Base-by-base conservation (phyloP, 805 yeast genomes). In the Kluyveromyces siamensis region DNA sequence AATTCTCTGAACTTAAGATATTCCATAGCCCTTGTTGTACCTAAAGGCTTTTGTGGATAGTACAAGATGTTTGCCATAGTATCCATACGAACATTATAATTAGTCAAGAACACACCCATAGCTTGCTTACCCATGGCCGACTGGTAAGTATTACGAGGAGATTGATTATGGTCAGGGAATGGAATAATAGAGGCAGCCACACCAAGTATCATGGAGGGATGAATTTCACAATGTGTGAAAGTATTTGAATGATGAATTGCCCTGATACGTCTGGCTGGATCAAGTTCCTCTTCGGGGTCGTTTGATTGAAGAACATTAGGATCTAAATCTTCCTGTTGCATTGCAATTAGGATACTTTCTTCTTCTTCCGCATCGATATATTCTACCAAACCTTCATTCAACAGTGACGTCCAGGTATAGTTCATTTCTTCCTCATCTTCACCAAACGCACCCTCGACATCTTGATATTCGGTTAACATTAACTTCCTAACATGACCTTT, bases 71-170 rank as follows among this genome's bases (percentile, higher is more conserved):
- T 93, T 9, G 99, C 97, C 99, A 93, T 93, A 1, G 99, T 93
- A 70, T 93, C 99, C 99, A 93, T 93, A 72, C 99, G 87, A 47
- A 91, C 96, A 50, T 84, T 79, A 68, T 91, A 93, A 65, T 93
- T 93, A 5, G 99, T 93, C 61, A 91, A 76, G 69, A 87, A 91
- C 9, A 93, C 98, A 66, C 99, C 99, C 99, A 93, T 93, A 50
- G 99, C 99, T 73, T 93, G 99, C 71, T 93, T 93, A 81, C 99
- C 99, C 99, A 93, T 93, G 55, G 99, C 99, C 66, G 96, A 90
- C 74, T 93, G 99, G 70, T 93, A 93, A 3, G 99, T 93, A 66
- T 93, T 93, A 82, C 99, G 91, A 52, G 99, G 99, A 52, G 97
- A 90, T 75, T 93, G 99, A 70, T 93, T 93, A 70, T 93, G 99